A percentile compares a stretch with the other conserved stretches of the same genome.
These are phyloP conservation scores for Mycena olivaceomarginata DNA, from an alignment of 768 basidiomycete genomes.

Conservation along the genomic window DNA sequence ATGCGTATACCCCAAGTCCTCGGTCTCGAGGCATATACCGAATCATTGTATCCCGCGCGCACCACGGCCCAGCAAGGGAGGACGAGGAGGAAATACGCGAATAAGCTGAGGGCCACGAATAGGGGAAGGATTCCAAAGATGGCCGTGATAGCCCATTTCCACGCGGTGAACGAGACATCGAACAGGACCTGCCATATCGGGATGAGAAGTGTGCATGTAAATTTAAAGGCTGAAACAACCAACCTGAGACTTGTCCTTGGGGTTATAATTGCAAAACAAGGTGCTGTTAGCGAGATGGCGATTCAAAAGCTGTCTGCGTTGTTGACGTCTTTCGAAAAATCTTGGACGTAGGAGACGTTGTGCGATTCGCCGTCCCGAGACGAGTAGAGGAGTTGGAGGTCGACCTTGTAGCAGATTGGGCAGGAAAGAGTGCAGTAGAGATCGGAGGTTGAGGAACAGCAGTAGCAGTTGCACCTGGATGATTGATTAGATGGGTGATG, in stretches of 20 bases:
- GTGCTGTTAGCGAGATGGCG: conserved; percentile 35
- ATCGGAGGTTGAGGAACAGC: conserved; percentile 36
- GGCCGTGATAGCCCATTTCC: conserved; percentile 47
- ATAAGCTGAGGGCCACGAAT: conserved; percentile 29
- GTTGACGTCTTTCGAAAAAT: conserved; percentile 36
- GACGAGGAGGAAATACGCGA: conserved; percentile 21
- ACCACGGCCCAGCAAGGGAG: neutral
- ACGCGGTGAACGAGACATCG: conserved; percentile 41
- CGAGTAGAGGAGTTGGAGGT: conserved; percentile 35
- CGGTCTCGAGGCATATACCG: neutral
- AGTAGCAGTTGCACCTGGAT: conserved; percentile 42
- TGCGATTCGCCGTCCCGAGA: conserved; percentile 15
- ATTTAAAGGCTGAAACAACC: neutral
- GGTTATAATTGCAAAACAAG: conserved; percentile 44
- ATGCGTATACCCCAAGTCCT: neutral
- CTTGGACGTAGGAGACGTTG: conserved; percentile 35
- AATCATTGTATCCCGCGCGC: neutral
- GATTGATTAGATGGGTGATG: neutral
- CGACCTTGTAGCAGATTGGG: conserved; percentile 42
- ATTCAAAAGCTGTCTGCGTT: conserved; percentile 36
- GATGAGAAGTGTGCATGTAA: neutral
- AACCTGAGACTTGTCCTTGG: conserved; percentile 34
- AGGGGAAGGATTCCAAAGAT: conserved; percentile 44
- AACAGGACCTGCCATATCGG: conserved; percentile 16
- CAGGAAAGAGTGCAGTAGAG: conserved; percentile 42